These are phyloP conservation scores for Euphrasia confusa DNA, from an alignment of 257 asterid genomes.

Conservation along the genomic window DNA sequence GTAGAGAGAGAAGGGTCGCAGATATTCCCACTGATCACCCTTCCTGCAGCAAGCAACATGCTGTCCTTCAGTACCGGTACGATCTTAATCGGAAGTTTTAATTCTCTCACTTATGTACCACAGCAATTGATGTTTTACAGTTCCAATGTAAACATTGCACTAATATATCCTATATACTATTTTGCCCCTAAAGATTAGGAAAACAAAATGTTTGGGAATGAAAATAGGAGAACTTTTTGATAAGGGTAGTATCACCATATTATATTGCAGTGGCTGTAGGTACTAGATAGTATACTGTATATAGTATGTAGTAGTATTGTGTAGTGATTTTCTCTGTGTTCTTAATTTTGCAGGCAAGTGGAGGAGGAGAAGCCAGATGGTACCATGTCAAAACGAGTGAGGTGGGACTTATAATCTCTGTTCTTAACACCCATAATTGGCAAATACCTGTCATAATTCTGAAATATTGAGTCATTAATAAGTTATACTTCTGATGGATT, in stretches of 20 bases:
- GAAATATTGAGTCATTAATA: too few relatives aligned
- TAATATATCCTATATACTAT: too few relatives aligned
- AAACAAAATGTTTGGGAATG: too few relatives aligned
- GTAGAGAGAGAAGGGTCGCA: constrained; percentile 96
- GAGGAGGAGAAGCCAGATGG: constrained; percentile 90
- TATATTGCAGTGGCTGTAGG: too few relatives aligned
- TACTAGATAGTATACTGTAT: too few relatives aligned
- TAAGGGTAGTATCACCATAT: too few relatives aligned
- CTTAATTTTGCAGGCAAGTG: constrained; percentile 63
- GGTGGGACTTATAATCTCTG: constrained; percentile 39
- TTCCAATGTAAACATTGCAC: too few relatives aligned
- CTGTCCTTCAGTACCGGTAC: constrained; percentile 96
- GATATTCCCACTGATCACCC: constrained; percentile 97
- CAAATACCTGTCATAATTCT: constrained; percentile 29
- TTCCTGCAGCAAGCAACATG: constrained; percentile 99
- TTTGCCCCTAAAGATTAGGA: too few relatives aligned
- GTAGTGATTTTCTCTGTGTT: constrained; percentile 6
- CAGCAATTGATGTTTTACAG: too few relatives aligned
- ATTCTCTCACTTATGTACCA: constrained; percentile 9
- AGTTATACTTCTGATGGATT: constrained; percentile 13
- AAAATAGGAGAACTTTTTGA: too few relatives aligned
- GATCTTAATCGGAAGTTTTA: constrained; percentile 16
- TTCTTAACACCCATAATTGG: constrained; percentile 21
- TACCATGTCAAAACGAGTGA: constrained; percentile 57
- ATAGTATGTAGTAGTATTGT: too few relatives aligned